phyloP scores from a whole-genome alignment of 176 grass and related monocot species.

The Triticum dicoccoides region DNA sequence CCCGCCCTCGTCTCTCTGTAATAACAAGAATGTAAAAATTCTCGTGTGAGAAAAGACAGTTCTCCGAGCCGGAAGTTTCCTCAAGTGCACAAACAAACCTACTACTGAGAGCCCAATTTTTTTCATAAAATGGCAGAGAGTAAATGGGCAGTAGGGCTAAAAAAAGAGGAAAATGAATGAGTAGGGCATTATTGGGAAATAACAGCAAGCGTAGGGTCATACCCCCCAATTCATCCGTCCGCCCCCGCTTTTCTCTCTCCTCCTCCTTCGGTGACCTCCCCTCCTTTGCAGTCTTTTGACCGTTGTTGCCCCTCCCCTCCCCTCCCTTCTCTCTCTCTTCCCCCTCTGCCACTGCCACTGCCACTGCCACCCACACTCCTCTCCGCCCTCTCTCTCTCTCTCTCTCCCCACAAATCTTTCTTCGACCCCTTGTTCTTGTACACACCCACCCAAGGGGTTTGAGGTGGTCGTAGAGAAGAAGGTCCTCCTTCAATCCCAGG shows the following conservation, averaged over 20 bases:
- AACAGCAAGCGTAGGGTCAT: slow-evolving; percentile 10
- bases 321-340: not conserved
- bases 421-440: slow-evolving; percentile 27
- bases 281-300: slow-evolving; percentile 56
- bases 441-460: slow-evolving; percentile 11
- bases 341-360: not conserved
- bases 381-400: slow-evolving; percentile 8
- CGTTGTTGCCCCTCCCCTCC: slow-evolving; percentile 40
- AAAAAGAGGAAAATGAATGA: not conserved
- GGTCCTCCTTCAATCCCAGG: slow-evolving; percentile 19
- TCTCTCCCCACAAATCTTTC: slow-evolving; percentile 18
- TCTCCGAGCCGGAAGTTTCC: not conserved
- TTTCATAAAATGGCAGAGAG: not conserved
- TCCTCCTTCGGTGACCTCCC: slow-evolving; percentile 7
- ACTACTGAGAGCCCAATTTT: not conserved
- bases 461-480: not conserved
- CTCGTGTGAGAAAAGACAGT: not conserved
- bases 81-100: not conserved
- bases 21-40: not conserved
- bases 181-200: slow-evolving; percentile 31
- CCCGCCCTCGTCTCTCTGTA: not conserved
- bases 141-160: not conserved
- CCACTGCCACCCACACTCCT: not conserved
- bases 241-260: not conserved
- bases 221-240: slow-evolving; percentile 9